Conservation (phyloP, 257 asterid species). For the Solanum pinnatisectum region DNA sequence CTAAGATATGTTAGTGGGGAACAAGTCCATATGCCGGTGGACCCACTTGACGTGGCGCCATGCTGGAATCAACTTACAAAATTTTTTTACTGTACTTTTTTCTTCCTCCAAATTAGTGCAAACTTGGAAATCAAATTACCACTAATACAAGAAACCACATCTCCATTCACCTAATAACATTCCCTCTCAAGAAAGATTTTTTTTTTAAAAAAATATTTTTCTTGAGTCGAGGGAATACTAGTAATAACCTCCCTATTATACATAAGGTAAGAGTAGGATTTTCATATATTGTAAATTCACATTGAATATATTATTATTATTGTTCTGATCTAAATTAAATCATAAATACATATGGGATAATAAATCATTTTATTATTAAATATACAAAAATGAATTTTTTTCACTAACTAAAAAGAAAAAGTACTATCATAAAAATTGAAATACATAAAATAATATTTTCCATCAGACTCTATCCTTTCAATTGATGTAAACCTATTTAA, state of each 20-base stretch:
- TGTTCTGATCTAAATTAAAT: not conserved
- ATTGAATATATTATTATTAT: not conserved
- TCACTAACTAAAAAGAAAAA: not conserved
- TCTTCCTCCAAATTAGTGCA: not conserved
- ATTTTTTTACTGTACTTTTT: not conserved
- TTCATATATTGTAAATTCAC: not conserved
- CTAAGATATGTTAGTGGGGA: not conserved
- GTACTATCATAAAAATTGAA: not conserved
- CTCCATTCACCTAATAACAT: not conserved
- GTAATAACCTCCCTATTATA: not conserved
- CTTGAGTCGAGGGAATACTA: not conserved
- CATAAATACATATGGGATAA: not conserved
- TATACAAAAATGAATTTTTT: not conserved
- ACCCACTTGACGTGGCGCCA: not conserved
- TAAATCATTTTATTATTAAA: not conserved
- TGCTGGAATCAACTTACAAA: not conserved
- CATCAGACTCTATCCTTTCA: not conserved
- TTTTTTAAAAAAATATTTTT: no score
- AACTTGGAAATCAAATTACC: not conserved
- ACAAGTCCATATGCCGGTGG: not conserved
- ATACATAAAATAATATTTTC: not conserved
- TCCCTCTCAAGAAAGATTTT: no score
- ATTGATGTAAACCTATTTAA: not conserved
- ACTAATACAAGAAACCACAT: not conserved
- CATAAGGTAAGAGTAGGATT: accelerated